These are phyloP conservation scores for Neonothopanus nambi DNA, from an alignment of 1,284 basidiomycete genomes.

Conservation along the genomic window DNA sequence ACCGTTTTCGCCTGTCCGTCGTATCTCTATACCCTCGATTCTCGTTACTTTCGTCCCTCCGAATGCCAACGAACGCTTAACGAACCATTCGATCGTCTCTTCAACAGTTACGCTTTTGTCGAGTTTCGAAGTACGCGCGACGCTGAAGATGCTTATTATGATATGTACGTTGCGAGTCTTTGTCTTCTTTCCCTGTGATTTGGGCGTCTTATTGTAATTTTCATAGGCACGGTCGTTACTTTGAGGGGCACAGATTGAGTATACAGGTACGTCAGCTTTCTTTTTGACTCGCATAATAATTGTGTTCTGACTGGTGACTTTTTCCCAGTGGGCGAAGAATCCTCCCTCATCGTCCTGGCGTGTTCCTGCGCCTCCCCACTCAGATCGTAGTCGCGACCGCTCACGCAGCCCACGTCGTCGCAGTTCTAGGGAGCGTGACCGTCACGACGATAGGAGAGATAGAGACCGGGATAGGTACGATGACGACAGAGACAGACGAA, in stretches of 20 bases:
- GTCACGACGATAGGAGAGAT: conserved; percentile 20
- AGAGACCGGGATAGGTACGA: conserved; percentile 21
- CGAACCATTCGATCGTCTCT: conserved; percentile 42
- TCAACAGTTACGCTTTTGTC: conserved; percentile 87
- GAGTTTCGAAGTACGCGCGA: conserved; percentile 84
- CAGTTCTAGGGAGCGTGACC: conserved; percentile 25
- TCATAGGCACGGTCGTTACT: conserved; percentile 77
- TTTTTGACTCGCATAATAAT: neutral
- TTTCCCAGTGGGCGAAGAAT: conserved; percentile 82
- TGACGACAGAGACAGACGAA: conserved; percentile 29
- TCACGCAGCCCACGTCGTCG: conserved; percentile 37
- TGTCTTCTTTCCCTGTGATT: conserved; percentile 2
- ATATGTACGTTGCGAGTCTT: conserved; percentile 63
- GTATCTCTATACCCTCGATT: conserved; percentile 25
- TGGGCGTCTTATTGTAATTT: conserved; percentile 13
- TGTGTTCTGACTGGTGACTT: too few relatives aligned
- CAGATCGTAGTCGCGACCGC: conserved; percentile 45
- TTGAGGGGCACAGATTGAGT: conserved; percentile 81
- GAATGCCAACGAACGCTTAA: conserved; percentile 22
- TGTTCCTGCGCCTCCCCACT: conserved; percentile 53
- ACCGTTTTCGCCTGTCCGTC: neutral
- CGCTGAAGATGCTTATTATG: conserved; percentile 88
- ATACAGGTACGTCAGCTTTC: conserved; percentile 59
- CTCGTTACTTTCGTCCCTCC: conserved; percentile 34
- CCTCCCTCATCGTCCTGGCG: conserved; percentile 88